These are phyloP conservation scores for Ceratocystis smalleyi DNA, from an alignment of 2,329 filamentous ascomycete genomes.

Conservation along the genomic window DNA sequence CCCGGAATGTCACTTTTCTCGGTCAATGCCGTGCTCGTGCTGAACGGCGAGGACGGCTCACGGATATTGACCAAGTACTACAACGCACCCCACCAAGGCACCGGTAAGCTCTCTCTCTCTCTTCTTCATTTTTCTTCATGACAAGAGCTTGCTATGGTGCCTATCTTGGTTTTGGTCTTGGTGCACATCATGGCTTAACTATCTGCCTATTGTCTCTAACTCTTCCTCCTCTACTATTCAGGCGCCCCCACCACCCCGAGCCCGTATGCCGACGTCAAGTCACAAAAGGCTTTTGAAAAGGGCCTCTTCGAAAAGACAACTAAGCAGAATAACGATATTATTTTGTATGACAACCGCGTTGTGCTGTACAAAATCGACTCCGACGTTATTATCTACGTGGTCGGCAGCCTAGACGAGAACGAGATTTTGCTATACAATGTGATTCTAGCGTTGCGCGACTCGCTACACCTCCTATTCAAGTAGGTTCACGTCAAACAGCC, in stretches of 20 bases:
- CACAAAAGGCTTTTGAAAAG: constrained; percentile 95
- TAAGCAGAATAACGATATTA: constrained; percentile 90
- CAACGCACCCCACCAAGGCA: constrained; percentile 38
- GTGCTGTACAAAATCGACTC: constrained; percentile 97
- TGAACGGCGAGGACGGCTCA: constrained; percentile 73
- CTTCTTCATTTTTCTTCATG: no score
- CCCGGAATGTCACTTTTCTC: constrained; percentile 62
- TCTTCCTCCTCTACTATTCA: neutral
- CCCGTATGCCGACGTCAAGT: constrained; percentile 76
- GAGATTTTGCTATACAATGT: constrained; percentile 94
- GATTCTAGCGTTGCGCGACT: constrained; percentile 77
- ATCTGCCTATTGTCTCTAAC: neutral
- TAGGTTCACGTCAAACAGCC: constrained; percentile 28
- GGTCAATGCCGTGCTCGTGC: constrained; percentile 62
- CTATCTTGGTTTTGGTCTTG: neutral
- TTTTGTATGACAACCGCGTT: constrained; percentile 91
- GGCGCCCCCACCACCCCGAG: constrained; percentile 31
- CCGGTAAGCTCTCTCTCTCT: constrained; percentile 23
- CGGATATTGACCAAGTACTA: constrained; percentile 95
- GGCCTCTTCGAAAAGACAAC: constrained; percentile 88
- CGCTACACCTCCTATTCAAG: constrained; percentile 84
- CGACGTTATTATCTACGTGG: constrained; percentile 90
- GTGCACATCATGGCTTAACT: neutral
- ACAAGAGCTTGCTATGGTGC: no score
- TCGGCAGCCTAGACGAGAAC: constrained; percentile 85